These are phyloP conservation scores for Flaveria brownii DNA, from an alignment of 129 eudicot genomes.

Conservation along the genomic window DNA sequence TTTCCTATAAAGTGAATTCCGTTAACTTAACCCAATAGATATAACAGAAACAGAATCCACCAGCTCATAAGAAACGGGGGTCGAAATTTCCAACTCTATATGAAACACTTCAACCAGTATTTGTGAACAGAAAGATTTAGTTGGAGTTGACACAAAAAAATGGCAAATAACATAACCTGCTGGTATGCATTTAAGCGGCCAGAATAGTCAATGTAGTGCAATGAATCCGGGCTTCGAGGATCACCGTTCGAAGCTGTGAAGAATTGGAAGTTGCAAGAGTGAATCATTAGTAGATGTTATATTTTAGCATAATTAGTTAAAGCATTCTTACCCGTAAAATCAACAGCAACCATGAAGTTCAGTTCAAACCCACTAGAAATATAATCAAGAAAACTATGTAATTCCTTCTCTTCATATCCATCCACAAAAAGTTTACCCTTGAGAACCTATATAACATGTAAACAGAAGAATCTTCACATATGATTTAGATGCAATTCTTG, in stretches of 20 bases:
- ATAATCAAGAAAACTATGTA: conserved; percentile 77
- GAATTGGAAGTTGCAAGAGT: conserved; percentile 9
- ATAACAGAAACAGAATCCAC: not conserved
- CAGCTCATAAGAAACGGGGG: too few relatives aligned
- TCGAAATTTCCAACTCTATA: too few relatives aligned
- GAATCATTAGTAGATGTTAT: not conserved
- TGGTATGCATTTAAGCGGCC: conserved; percentile 89
- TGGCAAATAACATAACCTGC: conserved; percentile 47
- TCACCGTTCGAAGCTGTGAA: conserved; percentile 84
- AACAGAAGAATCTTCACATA: conserved; percentile 13
- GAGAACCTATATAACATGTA: conserved; percentile 53
- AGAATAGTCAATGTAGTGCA: conserved; percentile 85
- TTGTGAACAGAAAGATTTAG: not conserved
- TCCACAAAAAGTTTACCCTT: conserved; percentile 86
- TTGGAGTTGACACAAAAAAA: not conserved
- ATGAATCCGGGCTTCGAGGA: conserved; percentile 61
- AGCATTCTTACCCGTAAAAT: conserved; percentile 68
- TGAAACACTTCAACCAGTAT: not conserved
- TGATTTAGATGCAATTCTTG: not conserved
- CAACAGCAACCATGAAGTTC: conserved; percentile 97
- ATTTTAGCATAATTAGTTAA: not conserved
- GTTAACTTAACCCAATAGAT: not conserved
- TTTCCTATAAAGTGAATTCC: not conserved
- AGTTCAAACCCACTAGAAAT: conserved; percentile 94
- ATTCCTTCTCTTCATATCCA: conserved; percentile 59